phyloP scores from a whole-genome alignment of 805 yeast genomes.

The Candida suzukii region DNA sequence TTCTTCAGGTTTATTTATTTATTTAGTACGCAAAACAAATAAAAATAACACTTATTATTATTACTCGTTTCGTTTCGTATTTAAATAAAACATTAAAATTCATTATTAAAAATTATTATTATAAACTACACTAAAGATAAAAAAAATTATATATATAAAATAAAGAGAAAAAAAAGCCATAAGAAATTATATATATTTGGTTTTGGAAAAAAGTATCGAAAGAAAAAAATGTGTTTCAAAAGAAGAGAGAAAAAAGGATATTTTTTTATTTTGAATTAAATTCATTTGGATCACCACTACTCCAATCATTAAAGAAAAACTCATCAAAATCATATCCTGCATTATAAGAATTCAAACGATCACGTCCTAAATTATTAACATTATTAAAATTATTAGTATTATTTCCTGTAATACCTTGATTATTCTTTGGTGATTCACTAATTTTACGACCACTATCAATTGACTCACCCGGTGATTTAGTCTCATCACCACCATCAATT shows the following conservation, averaged over 20 bases:
- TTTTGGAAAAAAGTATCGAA: too few relatives aligned
- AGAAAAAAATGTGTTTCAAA: too few relatives aligned
- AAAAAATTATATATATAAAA: background rate
- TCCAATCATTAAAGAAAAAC: constrained; percentile 20
- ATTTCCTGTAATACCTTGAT: background rate
- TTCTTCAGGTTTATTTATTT: too few relatives aligned
- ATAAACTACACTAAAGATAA: background rate
- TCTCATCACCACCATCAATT: background rate
- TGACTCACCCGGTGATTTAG: background rate
- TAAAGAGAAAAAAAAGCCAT: background rate
- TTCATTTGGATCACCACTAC: constrained; percentile 12
- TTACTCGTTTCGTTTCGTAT: too few relatives aligned
- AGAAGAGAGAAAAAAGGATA: too few relatives aligned
- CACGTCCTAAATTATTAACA: constrained; percentile 3
- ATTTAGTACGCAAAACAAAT: too few relatives aligned
- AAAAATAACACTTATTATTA: too few relatives aligned
- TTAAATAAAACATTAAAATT: background rate
- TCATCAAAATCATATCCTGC: constrained; percentile 19
- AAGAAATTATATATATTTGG: background rate
- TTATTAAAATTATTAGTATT: too few relatives aligned
- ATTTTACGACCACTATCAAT: background rate
- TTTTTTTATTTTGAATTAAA: constrained; percentile 1
- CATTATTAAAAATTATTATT: background rate
- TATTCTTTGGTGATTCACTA: background rate
- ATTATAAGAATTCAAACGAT: background rate